Base-by-base conservation (phyloP, 139 green algal genomes). In the Chlorella sp. region DNA sequence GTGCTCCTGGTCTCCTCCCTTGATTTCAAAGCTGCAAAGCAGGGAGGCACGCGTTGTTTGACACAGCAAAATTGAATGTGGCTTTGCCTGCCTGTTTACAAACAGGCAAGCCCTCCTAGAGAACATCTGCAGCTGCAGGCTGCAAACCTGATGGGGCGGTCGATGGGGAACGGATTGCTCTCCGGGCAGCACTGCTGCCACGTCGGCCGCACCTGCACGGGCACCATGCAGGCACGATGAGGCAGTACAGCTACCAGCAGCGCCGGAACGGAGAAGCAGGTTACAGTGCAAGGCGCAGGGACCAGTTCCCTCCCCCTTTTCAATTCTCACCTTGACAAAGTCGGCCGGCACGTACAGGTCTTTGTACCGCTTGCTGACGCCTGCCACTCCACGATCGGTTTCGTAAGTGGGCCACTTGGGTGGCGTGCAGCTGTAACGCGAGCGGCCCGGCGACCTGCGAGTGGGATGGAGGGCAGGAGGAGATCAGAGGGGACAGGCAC, bases 321-420 rank as follows among this genome's bases (percentile, higher is more conserved):
- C n/a, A n/a, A n/a, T n/a, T 51, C 32, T 70, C 36, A 87, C 88
- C 80, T 89, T 82, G 30, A 70, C 74, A 57, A 91, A 90, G 71
- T 94, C 90, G 23, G 82, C 86, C 18, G 92, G 92, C 38, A 95
- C 88, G 86, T 93, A 93, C 80, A 95, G 60, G 36, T 87, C 76
- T 65, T 90, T 90, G 89, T 93, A 93, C 76, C 89, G 88, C 86
- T 92, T 93, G 86, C 83, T 88, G 60, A 95, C 32, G 15, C 74
- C 67, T 9, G 89, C 81, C 60, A 92, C 47, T 17, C 80, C 89
- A 18, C 90, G 87, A 18, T 85, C 30, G 11, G 41, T 76, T 80
- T 90, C 89, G 47, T 71, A 86, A 12, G 88, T 89, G n/a, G 86
- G 84, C 39, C 62, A 84, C 65, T 87, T 86, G 32, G 89, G 89